Evolutionary conservation across 1,139 yeast genomes (phyloP).

Genomic region (Lodderomyces theae): DNA sequence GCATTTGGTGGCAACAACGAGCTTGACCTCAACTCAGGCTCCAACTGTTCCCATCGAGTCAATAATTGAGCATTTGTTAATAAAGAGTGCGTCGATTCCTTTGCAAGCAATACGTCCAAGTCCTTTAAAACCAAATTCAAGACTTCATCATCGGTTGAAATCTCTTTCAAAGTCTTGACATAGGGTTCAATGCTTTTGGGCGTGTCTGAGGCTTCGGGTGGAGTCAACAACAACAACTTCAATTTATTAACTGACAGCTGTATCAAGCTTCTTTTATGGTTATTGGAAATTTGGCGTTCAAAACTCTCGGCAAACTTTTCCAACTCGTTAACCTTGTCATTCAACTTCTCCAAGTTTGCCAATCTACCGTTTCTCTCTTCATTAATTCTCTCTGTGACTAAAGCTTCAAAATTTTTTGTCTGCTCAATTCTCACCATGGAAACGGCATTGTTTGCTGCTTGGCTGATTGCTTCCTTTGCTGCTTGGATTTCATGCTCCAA

Average conservation of each 20-base stretch:
- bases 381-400: slow-evolving; percentile 65
- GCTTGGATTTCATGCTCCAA: slow-evolving; percentile 67
- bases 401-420: slow-evolving; percentile 65
- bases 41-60: slow-evolving; percentile 69
- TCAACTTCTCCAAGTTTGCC: slow-evolving; percentile 61
- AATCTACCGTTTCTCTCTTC: slow-evolving; percentile 81
- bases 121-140: slow-evolving; percentile 36
- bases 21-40: slow-evolving; percentile 86
- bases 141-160: slow-evolving; percentile 47
- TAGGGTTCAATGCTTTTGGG: slow-evolving; percentile 41
- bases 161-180: slow-evolving; percentile 44
- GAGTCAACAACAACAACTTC: slow-evolving; percentile 41
- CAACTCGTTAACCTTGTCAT: slow-evolving; percentile 54
- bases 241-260: slow-evolving; percentile 57
- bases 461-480: slow-evolving; percentile 62
- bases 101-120: slow-evolving; percentile 42
- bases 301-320: slow-evolving; percentile 59
- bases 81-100: slow-evolving; percentile 56
- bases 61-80: slow-evolving; percentile 65
- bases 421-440: slow-evolving; percentile 69
- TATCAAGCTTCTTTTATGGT: slow-evolving; percentile 55
- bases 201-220: slow-evolving; percentile 24
- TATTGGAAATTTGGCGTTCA: slow-evolving; percentile 53
- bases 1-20: slow-evolving; percentile 92
- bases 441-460: slow-evolving; percentile 77